Base-by-base conservation (phyloP, 352 stramenopile genomes). In the Phytophthora sansomeana region DNA sequence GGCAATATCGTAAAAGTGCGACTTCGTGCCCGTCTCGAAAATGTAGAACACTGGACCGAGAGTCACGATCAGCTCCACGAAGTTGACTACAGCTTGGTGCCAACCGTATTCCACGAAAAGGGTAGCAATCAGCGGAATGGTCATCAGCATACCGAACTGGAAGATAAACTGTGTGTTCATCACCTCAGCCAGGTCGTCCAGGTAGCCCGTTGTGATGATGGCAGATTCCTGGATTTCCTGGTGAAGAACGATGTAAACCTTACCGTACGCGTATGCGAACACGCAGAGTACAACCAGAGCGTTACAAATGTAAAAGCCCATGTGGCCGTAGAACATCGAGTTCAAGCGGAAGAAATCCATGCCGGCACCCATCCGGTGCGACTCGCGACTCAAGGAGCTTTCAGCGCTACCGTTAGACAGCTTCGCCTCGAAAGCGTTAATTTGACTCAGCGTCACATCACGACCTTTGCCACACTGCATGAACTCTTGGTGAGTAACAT, bases 261-360 rank as follows among this genome's bases (percentile, higher is more conserved):
- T 96, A 19, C 77, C 75, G 72, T 96, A 96, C 9, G 78, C 71
- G 56, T 94, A 96, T 2, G 80, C 74, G 51, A 93, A 96, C 16
- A 94, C 85, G 74, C 85, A 92, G 8, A 95, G 54, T 47, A 96
- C 84, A 4, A 87, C 85, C 38, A 96, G 43, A 13, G 85, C 83
- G 56, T 95, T 93, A 64, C 81, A 93, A 26, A 96, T 92, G 78
- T 96, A 96, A 55, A 93, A 96, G 13, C 88, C 88, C 84, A 95
- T 93, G 74, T 96, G 85, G 4, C 85, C 83, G 70, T 96, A 96
- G 62, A 94, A 96, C 83, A 93, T 93, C 43, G 89, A 93, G 69
- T 96, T 95, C 26, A 96, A 64, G 3, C 89, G 87, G 76, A 95
- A 96, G 29, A 96, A 96, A 55, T 95, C 87, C 86, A 97, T 92